Conservation (phyloP, 352 stramenopile genomes). For the Pythium biforme region DNA sequence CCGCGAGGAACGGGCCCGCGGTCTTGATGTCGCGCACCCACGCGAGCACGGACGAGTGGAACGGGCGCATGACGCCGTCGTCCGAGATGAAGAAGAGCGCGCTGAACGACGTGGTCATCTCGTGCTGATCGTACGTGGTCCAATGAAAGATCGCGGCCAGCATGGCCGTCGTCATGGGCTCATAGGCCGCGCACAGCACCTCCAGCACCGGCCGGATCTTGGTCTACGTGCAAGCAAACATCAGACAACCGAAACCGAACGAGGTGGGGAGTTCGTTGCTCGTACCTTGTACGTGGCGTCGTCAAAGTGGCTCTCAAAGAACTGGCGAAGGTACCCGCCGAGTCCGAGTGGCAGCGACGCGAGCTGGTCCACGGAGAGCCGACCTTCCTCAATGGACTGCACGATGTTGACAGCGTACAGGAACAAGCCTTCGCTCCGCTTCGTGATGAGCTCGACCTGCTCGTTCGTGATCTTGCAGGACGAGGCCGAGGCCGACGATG, state of each 20-base stretch:
- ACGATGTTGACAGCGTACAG: constrained; percentile 80
- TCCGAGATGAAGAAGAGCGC: constrained; percentile 60
- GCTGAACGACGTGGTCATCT: constrained; percentile 47
- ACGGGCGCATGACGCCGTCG: constrained; percentile 46
- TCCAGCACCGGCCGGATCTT: constrained; percentile 66
- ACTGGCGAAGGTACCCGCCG: constrained; percentile 63
- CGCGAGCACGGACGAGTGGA: constrained; percentile 73
- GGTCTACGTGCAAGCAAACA: not conserved
- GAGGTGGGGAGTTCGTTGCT: not conserved
- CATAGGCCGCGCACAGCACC: constrained; percentile 65
- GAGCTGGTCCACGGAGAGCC: constrained; percentile 48
- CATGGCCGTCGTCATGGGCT: constrained; percentile 46
- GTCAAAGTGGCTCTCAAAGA: constrained; percentile 70
- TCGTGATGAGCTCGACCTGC: constrained; percentile 48
- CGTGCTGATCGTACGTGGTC: constrained; percentile 58
- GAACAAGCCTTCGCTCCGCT: constrained; percentile 62
- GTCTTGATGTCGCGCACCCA: constrained; percentile 61
- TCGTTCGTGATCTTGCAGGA: constrained; percentile 27
- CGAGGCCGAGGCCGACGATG: not conserved
- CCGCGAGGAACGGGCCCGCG: constrained; percentile 50
- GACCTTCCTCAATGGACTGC: constrained; percentile 51
- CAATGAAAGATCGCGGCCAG: constrained; percentile 54
- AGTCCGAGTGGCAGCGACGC: constrained; percentile 60
- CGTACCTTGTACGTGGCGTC: constrained; percentile 44
- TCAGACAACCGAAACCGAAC: too few species aligned